Evolutionary conservation across 2,329 filamentous ascomycete genomes (phyloP).

Genomic region (Colletotrichum gloeosporioides): DNA sequence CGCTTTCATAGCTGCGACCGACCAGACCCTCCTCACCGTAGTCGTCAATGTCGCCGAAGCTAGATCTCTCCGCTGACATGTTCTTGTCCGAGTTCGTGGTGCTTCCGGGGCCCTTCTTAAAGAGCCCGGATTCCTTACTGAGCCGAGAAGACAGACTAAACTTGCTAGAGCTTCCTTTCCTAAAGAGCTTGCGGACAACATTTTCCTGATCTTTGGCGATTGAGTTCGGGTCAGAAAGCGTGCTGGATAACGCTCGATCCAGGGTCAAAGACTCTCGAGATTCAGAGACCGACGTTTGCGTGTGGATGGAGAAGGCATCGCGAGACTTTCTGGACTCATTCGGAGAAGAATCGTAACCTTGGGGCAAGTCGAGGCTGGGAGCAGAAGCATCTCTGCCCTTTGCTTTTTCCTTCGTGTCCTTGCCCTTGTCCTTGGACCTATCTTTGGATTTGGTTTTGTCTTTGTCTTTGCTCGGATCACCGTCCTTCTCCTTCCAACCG

Average conservation of each 20-base stretch:
- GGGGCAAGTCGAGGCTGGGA: slow-evolving; percentile 42
- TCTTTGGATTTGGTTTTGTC: slow-evolving; percentile 41
- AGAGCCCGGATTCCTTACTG: slow-evolving; percentile 58
- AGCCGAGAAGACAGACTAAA: slow-evolving; percentile 65
- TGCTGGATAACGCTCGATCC: slow-evolving; percentile 61
- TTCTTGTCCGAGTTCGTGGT: slow-evolving; percentile 64
- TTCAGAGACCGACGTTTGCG: slow-evolving; percentile 61
- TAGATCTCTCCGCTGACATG: slow-evolving; percentile 59
- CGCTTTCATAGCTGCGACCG: slow-evolving; percentile 61
- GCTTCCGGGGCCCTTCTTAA: slow-evolving; percentile 66
- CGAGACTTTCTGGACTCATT: slow-evolving; percentile 60
- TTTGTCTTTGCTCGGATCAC: slow-evolving; percentile 34
- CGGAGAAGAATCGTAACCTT: slow-evolving; percentile 52
- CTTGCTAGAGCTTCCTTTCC: slow-evolving; percentile 70
- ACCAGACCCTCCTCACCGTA: slow-evolving; percentile 51
- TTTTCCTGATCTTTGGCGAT: slow-evolving; percentile 58
- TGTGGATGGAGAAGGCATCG: slow-evolving; percentile 62
- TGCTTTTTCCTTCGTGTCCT: slow-evolving; percentile 36
- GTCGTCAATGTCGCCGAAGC: slow-evolving; percentile 62
- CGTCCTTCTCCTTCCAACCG: slow-evolving; percentile 45
- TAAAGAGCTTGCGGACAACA: slow-evolving; percentile 65
- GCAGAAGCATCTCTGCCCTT: slow-evolving; percentile 43
- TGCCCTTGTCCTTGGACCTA: slow-evolving; percentile 33
- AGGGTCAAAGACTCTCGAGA: slow-evolving; percentile 64
- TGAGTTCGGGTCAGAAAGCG: slow-evolving; percentile 57